These are phyloP conservation scores for Naganishia vaughanmartiniae DNA, from an alignment of 768 basidiomycete genomes.

Conservation along the genomic window DNA sequence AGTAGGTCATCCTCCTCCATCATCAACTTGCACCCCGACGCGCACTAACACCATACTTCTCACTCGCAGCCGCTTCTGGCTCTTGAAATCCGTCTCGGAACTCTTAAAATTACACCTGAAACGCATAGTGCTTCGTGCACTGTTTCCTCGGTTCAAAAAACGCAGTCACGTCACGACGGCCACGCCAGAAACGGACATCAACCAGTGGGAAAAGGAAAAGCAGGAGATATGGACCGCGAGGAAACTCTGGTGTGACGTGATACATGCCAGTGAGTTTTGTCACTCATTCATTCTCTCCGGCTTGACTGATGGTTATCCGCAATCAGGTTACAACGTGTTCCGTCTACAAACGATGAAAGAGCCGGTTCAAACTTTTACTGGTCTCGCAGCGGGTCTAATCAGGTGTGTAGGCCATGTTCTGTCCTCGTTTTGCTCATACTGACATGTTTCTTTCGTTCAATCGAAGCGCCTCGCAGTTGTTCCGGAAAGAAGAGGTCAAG, in stretches of 20 bases:
- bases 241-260: slow-evolving; percentile 24
- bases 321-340: slow-evolving; percentile 24
- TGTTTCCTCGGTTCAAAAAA: background rate
- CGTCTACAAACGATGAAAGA: background rate
- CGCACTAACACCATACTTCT: background rate
- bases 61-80: slow-evolving; percentile 21
- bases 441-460: background rate
- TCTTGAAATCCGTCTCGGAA: slow-evolving; percentile 20
- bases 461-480: slow-evolving; percentile 5
- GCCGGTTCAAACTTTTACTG: slow-evolving; percentile 20
- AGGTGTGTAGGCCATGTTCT: background rate
- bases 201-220: slow-evolving; percentile 3
- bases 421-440: background rate
- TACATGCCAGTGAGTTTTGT: slow-evolving; percentile 9
- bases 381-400: slow-evolving; percentile 22
- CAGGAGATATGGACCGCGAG: slow-evolving; percentile 23
- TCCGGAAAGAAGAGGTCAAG: slow-evolving; percentile 21
- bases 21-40: background rate
- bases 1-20: background rate
- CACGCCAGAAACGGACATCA: slow-evolving; percentile 12
- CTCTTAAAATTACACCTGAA: slow-evolving; percentile 19
- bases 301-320: background rate
- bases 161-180: background rate
- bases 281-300: too few relatives aligned
- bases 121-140: slow-evolving; percentile 1